These are phyloP conservation scores for Fusarium piperis DNA, from an alignment of 2,329 filamentous ascomycete genomes.

Conservation along the genomic window DNA sequence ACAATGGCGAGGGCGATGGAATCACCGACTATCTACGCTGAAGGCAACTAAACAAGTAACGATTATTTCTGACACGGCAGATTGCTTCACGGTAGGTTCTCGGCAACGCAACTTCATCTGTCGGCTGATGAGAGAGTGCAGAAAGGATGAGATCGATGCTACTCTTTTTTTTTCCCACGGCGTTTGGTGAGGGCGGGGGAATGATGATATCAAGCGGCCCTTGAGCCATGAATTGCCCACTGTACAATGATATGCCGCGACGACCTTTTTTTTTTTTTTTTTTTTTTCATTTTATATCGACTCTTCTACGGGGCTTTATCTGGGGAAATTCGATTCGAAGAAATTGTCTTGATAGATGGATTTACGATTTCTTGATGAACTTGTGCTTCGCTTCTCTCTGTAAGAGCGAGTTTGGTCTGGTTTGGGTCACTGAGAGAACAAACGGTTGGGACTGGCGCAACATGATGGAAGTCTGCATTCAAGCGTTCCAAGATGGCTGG, in stretches of 20 bases:
- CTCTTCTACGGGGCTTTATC: not conserved
- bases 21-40: slow-evolving; percentile 41
- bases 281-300: not conserved
- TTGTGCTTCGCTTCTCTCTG: not conserved
- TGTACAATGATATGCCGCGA: slow-evolving; percentile 9
- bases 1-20: slow-evolving; percentile 45
- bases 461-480: not conserved
- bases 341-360: slow-evolving; percentile 2
- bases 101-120: not conserved
- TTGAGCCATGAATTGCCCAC: not conserved
- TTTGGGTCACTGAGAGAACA: not conserved
- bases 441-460: not conserved
- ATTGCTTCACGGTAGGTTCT: slow-evolving; percentile 17
- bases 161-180: not conserved
- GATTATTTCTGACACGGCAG: not conserved
- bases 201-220: not conserved
- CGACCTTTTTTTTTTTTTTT: too few relatives aligned
- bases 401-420: not conserved
- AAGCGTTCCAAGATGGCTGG: not conserved
- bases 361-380: not conserved
- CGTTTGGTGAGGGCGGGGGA: slow-evolving; percentile 8
- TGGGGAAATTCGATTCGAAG: not conserved
- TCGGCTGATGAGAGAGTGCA: slow-evolving; percentile 26
- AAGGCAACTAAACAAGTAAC: not conserved
- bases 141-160: slow-evolving; percentile 14